These are phyloP conservation scores for Tricholoma hemisulphureum DNA, from an alignment of 768 basidiomycete genomes.

Conservation along the genomic window DNA sequence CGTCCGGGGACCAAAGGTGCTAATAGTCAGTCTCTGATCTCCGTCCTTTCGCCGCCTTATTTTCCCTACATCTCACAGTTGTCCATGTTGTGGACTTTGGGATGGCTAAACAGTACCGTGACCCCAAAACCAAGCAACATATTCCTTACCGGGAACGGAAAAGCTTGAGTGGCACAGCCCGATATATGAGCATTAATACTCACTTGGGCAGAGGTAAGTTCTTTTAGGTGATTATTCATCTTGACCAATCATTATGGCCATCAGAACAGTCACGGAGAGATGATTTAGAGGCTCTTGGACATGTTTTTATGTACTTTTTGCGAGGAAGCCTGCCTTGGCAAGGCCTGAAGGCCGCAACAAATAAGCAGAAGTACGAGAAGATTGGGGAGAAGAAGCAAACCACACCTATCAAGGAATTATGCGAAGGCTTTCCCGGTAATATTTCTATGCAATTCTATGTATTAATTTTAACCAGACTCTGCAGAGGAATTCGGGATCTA, in stretches of 20 bases:
- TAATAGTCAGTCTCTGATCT: constrained; percentile 55
- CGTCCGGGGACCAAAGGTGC: constrained; percentile 88
- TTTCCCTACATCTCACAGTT: constrained; percentile 39
- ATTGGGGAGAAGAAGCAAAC: constrained; percentile 99
- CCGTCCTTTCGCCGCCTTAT: constrained; percentile 7
- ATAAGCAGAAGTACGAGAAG: constrained; percentile 99
- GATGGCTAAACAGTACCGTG: constrained; percentile 99
- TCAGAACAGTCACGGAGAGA: constrained; percentile 90
- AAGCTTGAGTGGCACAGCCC: constrained; percentile 93
- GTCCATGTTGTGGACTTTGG: constrained; percentile 98
- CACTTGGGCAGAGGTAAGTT: constrained; percentile 89
- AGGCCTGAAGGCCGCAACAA: constrained; percentile 97
- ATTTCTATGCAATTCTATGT: constrained; percentile 8
- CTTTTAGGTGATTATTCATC: constrained; percentile 8
- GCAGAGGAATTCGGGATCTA: constrained; percentile 98
- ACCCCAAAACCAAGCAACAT: constrained; percentile 99
- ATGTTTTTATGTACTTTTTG: constrained; percentile 99
- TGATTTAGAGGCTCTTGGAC: constrained; percentile 97
- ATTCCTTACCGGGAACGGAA: constrained; percentile 99
- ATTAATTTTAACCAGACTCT: constrained; percentile 5
- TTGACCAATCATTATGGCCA: constrained; percentile 1
- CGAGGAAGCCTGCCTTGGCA: constrained; percentile 98
- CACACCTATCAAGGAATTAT: constrained; percentile 95
- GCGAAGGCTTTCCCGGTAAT: constrained; percentile 91
- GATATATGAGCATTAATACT: constrained; percentile 99